Evolutionary conservation across 768 basidiomycete species (phyloP), one percentile per base, ranked within the genome.

Genomic region (Hypsizygus marmoreus): DNA sequence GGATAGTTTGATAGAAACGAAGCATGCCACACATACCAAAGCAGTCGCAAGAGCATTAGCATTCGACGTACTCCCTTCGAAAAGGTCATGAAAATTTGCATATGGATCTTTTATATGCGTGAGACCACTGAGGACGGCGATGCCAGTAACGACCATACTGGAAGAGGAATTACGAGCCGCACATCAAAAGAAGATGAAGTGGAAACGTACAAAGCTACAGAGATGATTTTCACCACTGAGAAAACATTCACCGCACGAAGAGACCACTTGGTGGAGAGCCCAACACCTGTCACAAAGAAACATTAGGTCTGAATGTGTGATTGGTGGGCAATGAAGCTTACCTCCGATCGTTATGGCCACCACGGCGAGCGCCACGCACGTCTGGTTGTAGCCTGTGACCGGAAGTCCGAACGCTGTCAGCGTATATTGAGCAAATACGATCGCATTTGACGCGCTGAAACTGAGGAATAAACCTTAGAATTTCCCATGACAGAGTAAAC

Each of bases 51-150:
- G 55, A 11, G 75, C 76, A 48, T 80, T 77, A 29, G 71, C 66
- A 44, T 58, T 68, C 35, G 55, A 55, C 24, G 70, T 68, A 1
- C 74, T 80, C 11, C 81, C 82, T 6, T 73, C 68, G 42, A 86
- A 86, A 1, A 76, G 72, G 49, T 82, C 54, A 25, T 60, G 65
- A 58, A 87, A 86, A 57, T 82, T 80, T 13, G 64, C 64, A 34
- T 75, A 74, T 0, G 84, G 81, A 59, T 84, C 71, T 35, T 67
- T 30, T 24, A 87, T 67, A 10, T 64, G 69, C 0, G 81, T 83
- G 28, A 72, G 57, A 6, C 82, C 83, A 2, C 71, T 65, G 3
- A 86, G 66, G 4, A 85, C 84, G 6, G 77, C 79, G 69, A 79
- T 74, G 49, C 78, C 77, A 0, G 80, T 74, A 20, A 79, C 53